A percentile compares a stretch with the other conserved stretches of the same genome.
phyloP scores from a whole-genome alignment of 805 yeast genomes.

The Grigorovia humatica region DNA sequence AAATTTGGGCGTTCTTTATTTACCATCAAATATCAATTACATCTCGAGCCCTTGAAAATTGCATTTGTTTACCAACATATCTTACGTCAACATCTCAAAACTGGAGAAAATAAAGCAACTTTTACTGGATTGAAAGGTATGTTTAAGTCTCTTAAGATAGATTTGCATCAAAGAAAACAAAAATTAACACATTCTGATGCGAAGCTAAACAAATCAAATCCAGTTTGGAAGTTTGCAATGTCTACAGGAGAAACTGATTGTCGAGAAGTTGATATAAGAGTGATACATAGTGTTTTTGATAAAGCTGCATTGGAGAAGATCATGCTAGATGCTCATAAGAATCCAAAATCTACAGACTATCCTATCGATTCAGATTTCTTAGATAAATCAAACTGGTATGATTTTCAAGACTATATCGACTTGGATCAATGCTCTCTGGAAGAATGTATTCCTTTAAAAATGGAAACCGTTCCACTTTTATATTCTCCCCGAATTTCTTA shows the following conservation, averaged over 20 bases:
- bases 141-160: conserved; percentile 42
- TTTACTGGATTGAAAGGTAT: conserved; percentile 58
- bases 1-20: conserved; percentile 61
- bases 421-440: conserved; percentile 41
- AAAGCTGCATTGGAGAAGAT: conserved; percentile 41
- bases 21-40: conserved; percentile 65
- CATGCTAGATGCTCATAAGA: conserved; percentile 7
- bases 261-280: conserved; percentile 56
- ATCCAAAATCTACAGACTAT: not conserved
- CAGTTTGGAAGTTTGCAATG: conserved; percentile 45
- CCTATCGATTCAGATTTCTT: conserved; percentile 3
- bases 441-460: conserved; percentile 31
- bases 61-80: conserved; percentile 61
- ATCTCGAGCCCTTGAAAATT: conserved; percentile 54
- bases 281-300: conserved; percentile 52
- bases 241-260: conserved; percentile 63
- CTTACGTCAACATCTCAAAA: conserved; percentile 33
- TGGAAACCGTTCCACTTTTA: conserved; percentile 38
- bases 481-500: conserved; percentile 52
- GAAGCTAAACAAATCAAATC: conserved; percentile 35
- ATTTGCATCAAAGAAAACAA: conserved; percentile 47
- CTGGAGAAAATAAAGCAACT: conserved; percentile 32
- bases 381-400: conserved; percentile 46
- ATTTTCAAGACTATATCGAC: conserved; percentile 66
- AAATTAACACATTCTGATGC: conserved; percentile 34